Evolutionary conservation across 768 basidiomycete genomes (phyloP).

Genomic region (Kwoniella sp.): DNA sequence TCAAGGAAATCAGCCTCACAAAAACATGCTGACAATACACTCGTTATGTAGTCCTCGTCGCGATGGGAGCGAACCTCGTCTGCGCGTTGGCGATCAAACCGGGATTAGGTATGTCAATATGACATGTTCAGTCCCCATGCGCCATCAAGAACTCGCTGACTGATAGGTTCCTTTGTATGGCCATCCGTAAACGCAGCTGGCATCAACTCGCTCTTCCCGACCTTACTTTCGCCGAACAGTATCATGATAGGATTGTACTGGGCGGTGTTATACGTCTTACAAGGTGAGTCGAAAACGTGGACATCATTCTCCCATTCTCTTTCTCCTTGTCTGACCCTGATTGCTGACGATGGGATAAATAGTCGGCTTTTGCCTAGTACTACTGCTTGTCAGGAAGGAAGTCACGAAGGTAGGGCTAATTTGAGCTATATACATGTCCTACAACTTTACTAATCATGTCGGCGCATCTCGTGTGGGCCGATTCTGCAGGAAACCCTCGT

Average conservation of each 20-base stretch:
- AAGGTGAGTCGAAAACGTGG: conserved; percentile 46
- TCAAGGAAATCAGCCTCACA: neutral
- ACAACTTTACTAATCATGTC: neutral
- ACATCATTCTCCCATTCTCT: neutral
- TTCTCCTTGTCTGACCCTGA: conserved; percentile 65
- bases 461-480: neutral
- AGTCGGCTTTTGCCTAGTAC: conserved; percentile 79
- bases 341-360: too few relatives aligned
- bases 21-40: conserved; percentile 5
- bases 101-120: conserved; percentile 60
- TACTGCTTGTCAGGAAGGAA: conserved; percentile 69
- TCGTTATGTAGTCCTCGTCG: conserved; percentile 66
- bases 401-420: conserved; percentile 93
- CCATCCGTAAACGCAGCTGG: conserved; percentile 28
- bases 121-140: neutral
- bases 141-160: neutral
- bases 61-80: conserved; percentile 70
- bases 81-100: conserved; percentile 72
- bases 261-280: conserved; percentile 51
- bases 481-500: conserved; percentile 66
- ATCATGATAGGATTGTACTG: conserved; percentile 56
- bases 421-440: conserved; percentile 21
- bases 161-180: neutral
- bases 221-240: conserved; percentile 67
- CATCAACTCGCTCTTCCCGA: conserved; percentile 51